A percentile compares a stretch with the other conserved stretches of the same genome.
Evolutionary conservation across 495 filamentous ascomycete species (phyloP).

Genomic region (Penicillium roqueforti): DNA sequence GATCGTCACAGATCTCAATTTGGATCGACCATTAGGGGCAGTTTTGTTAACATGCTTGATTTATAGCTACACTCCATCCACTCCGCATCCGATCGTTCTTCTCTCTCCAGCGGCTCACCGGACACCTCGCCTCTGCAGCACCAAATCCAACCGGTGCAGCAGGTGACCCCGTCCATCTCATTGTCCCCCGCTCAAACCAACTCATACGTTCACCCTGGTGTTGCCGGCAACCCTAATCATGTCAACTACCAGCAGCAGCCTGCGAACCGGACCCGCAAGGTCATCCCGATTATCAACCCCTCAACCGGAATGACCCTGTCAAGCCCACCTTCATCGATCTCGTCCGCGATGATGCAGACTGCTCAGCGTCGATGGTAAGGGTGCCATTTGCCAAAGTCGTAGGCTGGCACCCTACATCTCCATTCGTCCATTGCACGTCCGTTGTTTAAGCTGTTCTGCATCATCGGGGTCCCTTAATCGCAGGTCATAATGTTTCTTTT

Average conservation of each 20-base stretch:
- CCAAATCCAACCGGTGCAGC: conserved; percentile 69
- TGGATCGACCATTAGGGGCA: neutral
- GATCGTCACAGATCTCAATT: conserved; percentile 4
- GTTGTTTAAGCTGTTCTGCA: conserved; percentile 35
- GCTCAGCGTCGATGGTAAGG: conserved; percentile 60
- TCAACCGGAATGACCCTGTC: conserved; percentile 81
- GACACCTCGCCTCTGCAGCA: conserved; percentile 83
- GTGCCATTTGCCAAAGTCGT: conserved; percentile 27
- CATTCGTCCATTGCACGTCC: conserved; percentile 34
- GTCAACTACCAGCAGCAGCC: conserved; percentile 87
- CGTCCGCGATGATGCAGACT: conserved; percentile 80
- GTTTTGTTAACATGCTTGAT: conserved; percentile 13
- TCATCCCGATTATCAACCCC: conserved; percentile 98
- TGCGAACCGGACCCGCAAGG: conserved; percentile 83
- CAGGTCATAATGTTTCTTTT: conserved; percentile 39
- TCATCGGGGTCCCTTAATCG: conserved; percentile 42
- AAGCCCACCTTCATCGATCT: conserved; percentile 88
- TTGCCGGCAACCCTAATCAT: conserved; percentile 50
- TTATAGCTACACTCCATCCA: conserved; percentile 79
- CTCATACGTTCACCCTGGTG: conserved; percentile 59
- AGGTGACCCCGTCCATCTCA: conserved; percentile 73
- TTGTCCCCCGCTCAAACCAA: conserved; percentile 66
- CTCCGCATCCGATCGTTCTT: conserved; percentile 87
- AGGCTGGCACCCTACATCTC: conserved; percentile 23
- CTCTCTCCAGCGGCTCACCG: conserved; percentile 89